These are phyloP conservation scores for Candida pseudofarinosa DNA, from an alignment of 805 yeast genomes.

Conservation along the genomic window DNA sequence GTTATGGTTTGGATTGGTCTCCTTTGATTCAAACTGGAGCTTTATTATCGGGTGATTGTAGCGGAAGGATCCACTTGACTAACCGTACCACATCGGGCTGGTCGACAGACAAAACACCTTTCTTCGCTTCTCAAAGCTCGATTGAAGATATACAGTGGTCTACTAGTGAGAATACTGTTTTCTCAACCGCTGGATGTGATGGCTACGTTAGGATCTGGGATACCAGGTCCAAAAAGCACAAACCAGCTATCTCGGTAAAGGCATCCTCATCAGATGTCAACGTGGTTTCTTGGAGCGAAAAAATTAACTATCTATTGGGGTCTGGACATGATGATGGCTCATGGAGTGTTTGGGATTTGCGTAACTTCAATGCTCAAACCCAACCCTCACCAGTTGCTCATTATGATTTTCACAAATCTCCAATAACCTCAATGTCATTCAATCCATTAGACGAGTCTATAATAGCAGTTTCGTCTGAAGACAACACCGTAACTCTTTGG, in stretches of 20 bases:
- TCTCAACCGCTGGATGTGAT: constrained; percentile 92
- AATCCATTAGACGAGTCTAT: constrained; percentile 95
- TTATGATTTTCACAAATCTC: constrained; percentile 90
- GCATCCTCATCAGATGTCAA: constrained; percentile 86
- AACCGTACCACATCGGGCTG: constrained; percentile 72
- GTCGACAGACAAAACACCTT: constrained; percentile 84
- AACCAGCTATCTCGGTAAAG: constrained; percentile 79
- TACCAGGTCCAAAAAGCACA: constrained; percentile 86
- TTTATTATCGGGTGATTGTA: constrained; percentile 80
- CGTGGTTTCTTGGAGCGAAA: constrained; percentile 92
- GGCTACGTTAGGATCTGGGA: constrained; percentile 96
- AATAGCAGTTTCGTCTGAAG: constrained; percentile 93
- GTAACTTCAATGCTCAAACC: constrained; percentile 63
- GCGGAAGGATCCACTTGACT: constrained; percentile 80
- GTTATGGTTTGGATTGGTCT: constrained; percentile 96
- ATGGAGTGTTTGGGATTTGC: constrained; percentile 98
- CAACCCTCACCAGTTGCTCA: constrained; percentile 82
- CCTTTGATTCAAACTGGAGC: constrained; percentile 78
- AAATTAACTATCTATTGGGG: constrained; percentile 82
- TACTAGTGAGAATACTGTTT: constrained; percentile 84
- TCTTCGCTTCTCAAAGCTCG: constrained; percentile 63
- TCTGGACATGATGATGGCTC: constrained; percentile 96
- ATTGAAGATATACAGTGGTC: constrained; percentile 98
- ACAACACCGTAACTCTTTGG: constrained; percentile 96
- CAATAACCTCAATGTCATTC: constrained; percentile 90